These are phyloP conservation scores for Coniferiporia sulphurascens DNA, from an alignment of 1,284 basidiomycete species.

Conservation along the genomic window DNA sequence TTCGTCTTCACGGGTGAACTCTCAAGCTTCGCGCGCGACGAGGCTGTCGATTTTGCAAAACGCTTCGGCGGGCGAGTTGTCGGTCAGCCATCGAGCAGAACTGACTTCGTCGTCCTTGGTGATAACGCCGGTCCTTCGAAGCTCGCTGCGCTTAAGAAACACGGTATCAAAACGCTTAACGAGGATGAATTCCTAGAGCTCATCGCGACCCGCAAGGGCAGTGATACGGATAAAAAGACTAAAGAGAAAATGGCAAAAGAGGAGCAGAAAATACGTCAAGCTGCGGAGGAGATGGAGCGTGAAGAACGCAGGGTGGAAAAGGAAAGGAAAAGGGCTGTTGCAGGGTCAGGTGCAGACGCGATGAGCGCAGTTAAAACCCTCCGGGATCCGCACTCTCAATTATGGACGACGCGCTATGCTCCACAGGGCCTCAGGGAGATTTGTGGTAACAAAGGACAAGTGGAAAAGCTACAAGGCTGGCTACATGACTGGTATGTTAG, in stretches of 20 bases:
- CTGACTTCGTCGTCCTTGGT: slow-evolving; percentile 87
- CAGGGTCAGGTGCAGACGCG: slow-evolving; percentile 15
- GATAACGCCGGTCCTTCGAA: slow-evolving; percentile 87
- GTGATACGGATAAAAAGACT: slow-evolving; percentile 69
- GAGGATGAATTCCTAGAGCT: slow-evolving; percentile 89
- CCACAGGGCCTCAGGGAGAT: slow-evolving; percentile 85
- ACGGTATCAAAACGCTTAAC: slow-evolving; percentile 67
- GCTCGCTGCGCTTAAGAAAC: slow-evolving; percentile 79
- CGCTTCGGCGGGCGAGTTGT: slow-evolving; percentile 93
- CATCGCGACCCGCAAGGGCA: slow-evolving; percentile 61
- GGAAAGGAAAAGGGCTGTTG: slow-evolving; percentile 24
- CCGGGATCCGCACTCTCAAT: slow-evolving; percentile 51
- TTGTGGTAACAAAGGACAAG: slow-evolving; percentile 89
- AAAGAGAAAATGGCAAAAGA: slow-evolving; percentile 83
- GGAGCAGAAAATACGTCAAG: slow-evolving; percentile 64
- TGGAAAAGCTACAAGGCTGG: slow-evolving; percentile 89
- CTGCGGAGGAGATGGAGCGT: slow-evolving; percentile 73
- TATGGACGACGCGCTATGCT: slow-evolving; percentile 97
- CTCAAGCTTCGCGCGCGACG: slow-evolving; percentile 82
- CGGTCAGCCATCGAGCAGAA: slow-evolving; percentile 84
- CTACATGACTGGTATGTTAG: slow-evolving; percentile 74
- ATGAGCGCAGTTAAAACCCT: slow-evolving; percentile 27
- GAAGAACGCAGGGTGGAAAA: slow-evolving; percentile 54
- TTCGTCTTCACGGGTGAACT: slow-evolving; percentile 98
- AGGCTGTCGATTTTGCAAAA: slow-evolving; percentile 85